Percentiles rank a stretch among this genome's conserved stretches.
These are phyloP conservation scores for Globisporangium solare DNA, from an alignment of 352 stramenopile species.

Conservation along the genomic window DNA sequence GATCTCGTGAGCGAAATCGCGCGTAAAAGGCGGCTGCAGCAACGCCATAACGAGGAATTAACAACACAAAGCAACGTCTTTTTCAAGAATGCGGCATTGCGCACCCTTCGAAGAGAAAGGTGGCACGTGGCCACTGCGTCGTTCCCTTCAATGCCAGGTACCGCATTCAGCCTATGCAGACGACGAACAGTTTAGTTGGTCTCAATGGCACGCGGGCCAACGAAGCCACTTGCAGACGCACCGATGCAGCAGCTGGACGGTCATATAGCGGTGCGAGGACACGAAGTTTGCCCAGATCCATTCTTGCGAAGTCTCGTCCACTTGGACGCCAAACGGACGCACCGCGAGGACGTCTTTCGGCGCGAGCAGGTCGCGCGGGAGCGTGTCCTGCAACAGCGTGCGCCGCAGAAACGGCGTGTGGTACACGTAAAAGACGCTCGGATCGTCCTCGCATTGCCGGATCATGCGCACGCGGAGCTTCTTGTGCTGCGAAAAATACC, in stretches of 20 bases:
- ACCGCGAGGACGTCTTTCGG: constrained; percentile 40
- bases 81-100: neutral
- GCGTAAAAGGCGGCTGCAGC: constrained; percentile 35
- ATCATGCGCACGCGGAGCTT: constrained; percentile 72
- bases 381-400: constrained; percentile 47
- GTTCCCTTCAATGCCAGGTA: constrained; percentile 14
- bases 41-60: neutral
- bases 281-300: constrained; percentile 69
- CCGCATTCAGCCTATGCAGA: constrained; percentile 8
- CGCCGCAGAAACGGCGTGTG: constrained; percentile 70
- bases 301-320: constrained; percentile 63
- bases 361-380: constrained; percentile 24
- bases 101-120: constrained; percentile 42
- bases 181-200: neutral
- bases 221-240: constrained; percentile 12
- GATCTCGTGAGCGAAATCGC: constrained; percentile 59
- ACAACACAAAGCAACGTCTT: neutral
- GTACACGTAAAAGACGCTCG: constrained; percentile 80
- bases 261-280: constrained; percentile 60
- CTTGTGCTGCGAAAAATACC: constrained; percentile 61
- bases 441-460: constrained; percentile 52
- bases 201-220: neutral
- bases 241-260: constrained; percentile 51
- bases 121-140: constrained; percentile 45
- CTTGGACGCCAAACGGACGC: constrained; percentile 63